A percentile compares a stretch with the other conserved stretches of the same genome.
These are phyloP conservation scores for Eutrema heterophyllum DNA, from an alignment of 345 rosid genomes.

Conservation along the genomic window DNA sequence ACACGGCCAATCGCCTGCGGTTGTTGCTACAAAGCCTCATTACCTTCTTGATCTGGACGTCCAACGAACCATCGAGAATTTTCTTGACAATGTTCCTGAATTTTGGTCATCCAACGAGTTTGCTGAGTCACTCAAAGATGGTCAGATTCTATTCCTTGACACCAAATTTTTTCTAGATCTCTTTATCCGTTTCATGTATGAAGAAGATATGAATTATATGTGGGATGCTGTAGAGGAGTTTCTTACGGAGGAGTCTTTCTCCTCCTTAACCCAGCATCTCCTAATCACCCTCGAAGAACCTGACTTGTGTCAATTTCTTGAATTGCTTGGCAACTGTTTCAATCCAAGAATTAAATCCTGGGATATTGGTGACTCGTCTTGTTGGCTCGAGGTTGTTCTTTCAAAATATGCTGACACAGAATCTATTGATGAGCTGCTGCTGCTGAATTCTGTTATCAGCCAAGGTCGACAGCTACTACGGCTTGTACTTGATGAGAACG, in stretches of 20 bases:
- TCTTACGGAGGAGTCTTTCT: conserved; percentile 59
- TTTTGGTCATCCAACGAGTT: conserved; percentile 90
- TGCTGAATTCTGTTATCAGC: conserved; percentile 56
- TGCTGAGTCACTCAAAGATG: conserved; percentile 73
- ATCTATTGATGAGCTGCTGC: conserved; percentile 60
- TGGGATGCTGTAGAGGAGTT: conserved; percentile 72
- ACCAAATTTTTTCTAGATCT: conserved; percentile 57
- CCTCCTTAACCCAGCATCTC: conserved; percentile 60
- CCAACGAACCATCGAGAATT: conserved; percentile 65
- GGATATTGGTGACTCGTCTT: conserved; percentile 39
- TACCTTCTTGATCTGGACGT: conserved; percentile 90
- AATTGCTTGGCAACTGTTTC: conserved; percentile 39
- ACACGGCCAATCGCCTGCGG: conserved; percentile 95
- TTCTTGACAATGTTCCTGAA: conserved; percentile 73
- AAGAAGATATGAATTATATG: conserved; percentile 55
- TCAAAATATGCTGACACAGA: conserved; percentile 36
- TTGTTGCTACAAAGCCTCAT: conserved; percentile 94
- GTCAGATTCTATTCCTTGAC: conserved; percentile 64
- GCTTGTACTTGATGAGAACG: conserved; percentile 58
- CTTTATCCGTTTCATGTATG: conserved; percentile 59
- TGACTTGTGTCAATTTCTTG: conserved; percentile 49
- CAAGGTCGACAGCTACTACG: conserved; percentile 63
- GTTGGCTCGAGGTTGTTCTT: conserved; percentile 58
- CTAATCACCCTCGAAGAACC: conserved; percentile 66
- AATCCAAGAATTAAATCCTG: conserved; percentile 22